These are phyloP conservation scores for Epithemia pelagica DNA, from an alignment of 108 stramenopile genomes.

Conservation along the genomic window DNA sequence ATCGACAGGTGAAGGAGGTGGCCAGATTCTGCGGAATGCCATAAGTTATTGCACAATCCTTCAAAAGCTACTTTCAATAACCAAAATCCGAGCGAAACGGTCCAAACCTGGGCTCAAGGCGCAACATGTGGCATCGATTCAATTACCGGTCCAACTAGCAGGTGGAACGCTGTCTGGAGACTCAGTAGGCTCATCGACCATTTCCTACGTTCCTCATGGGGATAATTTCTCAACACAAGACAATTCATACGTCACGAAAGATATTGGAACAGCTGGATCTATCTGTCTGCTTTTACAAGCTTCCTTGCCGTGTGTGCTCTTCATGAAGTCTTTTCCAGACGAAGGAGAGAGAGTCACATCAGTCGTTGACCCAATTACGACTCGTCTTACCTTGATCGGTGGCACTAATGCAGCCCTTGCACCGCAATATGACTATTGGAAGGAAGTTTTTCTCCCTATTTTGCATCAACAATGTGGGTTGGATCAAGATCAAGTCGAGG, in stretches of 20 bases:
- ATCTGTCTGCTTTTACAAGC: conserved; percentile 60
- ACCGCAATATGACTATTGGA: conserved; percentile 62
- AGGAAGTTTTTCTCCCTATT: conserved; percentile 35
- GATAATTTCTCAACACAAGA: background rate
- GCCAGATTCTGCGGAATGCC: conserved; percentile 62
- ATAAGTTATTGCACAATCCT: conserved; percentile 46
- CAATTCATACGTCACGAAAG: conserved; percentile 15
- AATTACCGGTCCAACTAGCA: conserved; percentile 28
- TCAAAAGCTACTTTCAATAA: conserved; percentile 24
- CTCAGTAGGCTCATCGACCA: conserved; percentile 24
- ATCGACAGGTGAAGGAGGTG: conserved; percentile 63
- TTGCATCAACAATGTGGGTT: conserved; percentile 9
- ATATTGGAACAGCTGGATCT: conserved; percentile 63
- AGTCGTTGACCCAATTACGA: background rate
- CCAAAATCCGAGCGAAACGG: conserved; percentile 44
- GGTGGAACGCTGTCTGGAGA: conserved; percentile 30
- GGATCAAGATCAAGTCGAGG: conserved; percentile 10
- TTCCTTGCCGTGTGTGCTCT: conserved; percentile 41
- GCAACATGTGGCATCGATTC: conserved; percentile 45
- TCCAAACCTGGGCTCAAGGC: conserved; percentile 44
- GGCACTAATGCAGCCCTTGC: conserved; percentile 65
- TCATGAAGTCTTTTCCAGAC: conserved; percentile 2
- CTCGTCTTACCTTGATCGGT: conserved; percentile 26
- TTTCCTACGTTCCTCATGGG: conserved; percentile 19
- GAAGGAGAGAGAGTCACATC: background rate